phyloP scores from a whole-genome alignment of 805 yeast species.

The Lipomyces starkeyi region DNA sequence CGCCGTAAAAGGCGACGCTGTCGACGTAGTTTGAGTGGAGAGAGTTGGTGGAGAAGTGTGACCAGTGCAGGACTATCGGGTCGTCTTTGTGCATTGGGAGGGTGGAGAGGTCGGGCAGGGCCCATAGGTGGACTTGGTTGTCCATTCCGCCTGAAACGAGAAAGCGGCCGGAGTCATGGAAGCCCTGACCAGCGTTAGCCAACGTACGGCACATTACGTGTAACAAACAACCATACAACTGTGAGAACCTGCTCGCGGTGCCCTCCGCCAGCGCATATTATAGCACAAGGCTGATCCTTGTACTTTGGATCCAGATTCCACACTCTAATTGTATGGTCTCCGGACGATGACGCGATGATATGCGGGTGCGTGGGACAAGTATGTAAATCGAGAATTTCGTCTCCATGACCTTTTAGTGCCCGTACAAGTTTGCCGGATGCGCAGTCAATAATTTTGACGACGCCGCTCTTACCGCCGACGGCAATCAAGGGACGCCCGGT shows the following conservation, averaged over 20 bases:
- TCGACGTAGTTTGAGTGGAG: slow-evolving; percentile 36
- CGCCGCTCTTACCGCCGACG: slow-evolving; percentile 35
- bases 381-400: slow-evolving; percentile 34
- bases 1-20: slow-evolving; percentile 33
- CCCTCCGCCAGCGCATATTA: slow-evolving; percentile 36
- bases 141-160: slow-evolving; percentile 36
- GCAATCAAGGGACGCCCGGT: slow-evolving; percentile 33
- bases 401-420: slow-evolving; percentile 31
- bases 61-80: slow-evolving; percentile 34
- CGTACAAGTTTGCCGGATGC: slow-evolving; percentile 28
- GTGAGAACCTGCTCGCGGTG: slow-evolving; percentile 36
- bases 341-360: slow-evolving; percentile 77
- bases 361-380: slow-evolving; percentile 23
- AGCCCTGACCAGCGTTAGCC: neutral
- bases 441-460: slow-evolving; percentile 32
- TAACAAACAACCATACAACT: slow-evolving; percentile 1
- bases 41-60: slow-evolving; percentile 27
- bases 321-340: slow-evolving; percentile 77
- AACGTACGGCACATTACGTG: neutral
- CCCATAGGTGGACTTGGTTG: slow-evolving; percentile 32
- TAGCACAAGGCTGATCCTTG: slow-evolving; percentile 29
- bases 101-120: slow-evolving; percentile 28
- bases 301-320: slow-evolving; percentile 55
- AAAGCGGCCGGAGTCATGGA: slow-evolving; percentile 35
- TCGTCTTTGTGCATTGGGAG: slow-evolving; percentile 16